Percentiles rank a stretch among this genome's conserved stretches.
Evolutionary conservation across 257 asterid genomes (phyloP).

Genomic region (Verbena officinalis): DNA sequence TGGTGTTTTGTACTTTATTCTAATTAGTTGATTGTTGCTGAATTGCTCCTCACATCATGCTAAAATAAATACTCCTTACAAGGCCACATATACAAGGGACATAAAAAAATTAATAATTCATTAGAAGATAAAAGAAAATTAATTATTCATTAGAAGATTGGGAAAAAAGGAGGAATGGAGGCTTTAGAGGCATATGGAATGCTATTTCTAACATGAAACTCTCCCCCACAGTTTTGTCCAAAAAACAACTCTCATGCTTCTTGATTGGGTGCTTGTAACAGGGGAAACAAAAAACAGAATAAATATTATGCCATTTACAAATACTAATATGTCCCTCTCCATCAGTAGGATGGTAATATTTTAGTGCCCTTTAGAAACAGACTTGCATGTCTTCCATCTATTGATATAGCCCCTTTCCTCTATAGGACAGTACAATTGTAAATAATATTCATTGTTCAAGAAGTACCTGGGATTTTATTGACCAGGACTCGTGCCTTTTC

Average conservation of each 20-base stretch:
- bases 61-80: not conserved
- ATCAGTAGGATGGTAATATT: not conserved
- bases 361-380: conserved; percentile 3
- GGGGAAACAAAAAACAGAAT: not conserved
- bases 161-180: not conserved
- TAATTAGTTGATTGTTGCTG: not conserved
- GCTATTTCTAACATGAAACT: not conserved
- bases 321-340: not conserved
- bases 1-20: too few relatives aligned
- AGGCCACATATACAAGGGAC: too few relatives aligned
- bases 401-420: not conserved
- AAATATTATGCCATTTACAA: not conserved
- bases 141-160: not conserved
- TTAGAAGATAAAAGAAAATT: too few relatives aligned
- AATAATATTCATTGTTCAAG: conserved; percentile 10
- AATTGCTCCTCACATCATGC: not conserved
- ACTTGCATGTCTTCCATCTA: not conserved
- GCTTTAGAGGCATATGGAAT: not conserved
- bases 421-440: too few relatives aligned
- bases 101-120: too few relatives aligned
- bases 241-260: not conserved
- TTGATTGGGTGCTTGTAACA: not conserved
- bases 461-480: conserved; percentile 67
- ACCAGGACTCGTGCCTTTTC: conserved; percentile 71
- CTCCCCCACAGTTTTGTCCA: not conserved